phyloP scores from a whole-genome alignment of 2,329 filamentous ascomycete species.

The Colletotrichum falcatum region DNA sequence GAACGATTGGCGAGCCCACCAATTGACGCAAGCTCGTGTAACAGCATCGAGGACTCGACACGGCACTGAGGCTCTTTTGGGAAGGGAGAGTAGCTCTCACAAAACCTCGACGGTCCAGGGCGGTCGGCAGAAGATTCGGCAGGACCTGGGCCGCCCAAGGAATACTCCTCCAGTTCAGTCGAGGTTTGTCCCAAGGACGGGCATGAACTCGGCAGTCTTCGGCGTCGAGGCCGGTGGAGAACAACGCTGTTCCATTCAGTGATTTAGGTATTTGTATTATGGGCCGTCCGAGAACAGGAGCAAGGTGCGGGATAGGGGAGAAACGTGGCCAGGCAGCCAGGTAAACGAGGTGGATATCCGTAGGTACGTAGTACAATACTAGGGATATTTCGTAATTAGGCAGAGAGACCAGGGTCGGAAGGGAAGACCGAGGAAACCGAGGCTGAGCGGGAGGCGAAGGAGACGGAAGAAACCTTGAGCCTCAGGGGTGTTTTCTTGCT shows the following conservation, averaged over 20 bases:
- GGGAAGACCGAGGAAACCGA: conserved; percentile 30
- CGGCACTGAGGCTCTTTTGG: conserved; percentile 13
- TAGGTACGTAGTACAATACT: too few relatives aligned
- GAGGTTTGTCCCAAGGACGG: background rate
- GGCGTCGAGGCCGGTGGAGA: background rate
- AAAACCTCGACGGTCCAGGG: conserved; percentile 23
- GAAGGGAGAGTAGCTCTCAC: conserved; percentile 27
- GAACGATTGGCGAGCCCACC: conserved; percentile 31
- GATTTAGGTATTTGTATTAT: too few relatives aligned
- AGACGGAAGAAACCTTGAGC: conserved; percentile 20
- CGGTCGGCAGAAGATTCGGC: conserved; percentile 27
- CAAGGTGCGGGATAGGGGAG: background rate
- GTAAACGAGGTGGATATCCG: too few relatives aligned
- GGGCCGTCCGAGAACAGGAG: background rate
- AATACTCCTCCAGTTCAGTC: conserved; percentile 13
- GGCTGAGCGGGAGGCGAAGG: conserved; percentile 32
- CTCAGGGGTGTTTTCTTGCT: conserved; percentile 9
- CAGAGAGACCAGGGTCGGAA: conserved; percentile 16
- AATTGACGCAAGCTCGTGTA: conserved; percentile 36
- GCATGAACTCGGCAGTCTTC: background rate
- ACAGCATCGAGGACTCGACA: conserved; percentile 13
- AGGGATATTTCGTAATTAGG: background rate
- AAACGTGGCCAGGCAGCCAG: conserved; percentile 18
- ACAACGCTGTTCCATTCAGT: background rate
- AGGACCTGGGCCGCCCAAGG: conserved; percentile 24